Percentiles rank a stretch among this genome's conserved stretches.
Evolutionary conservation across 1,284 basidiomycete genomes (phyloP).

Genomic region (Pseudozyma pruni): DNA sequence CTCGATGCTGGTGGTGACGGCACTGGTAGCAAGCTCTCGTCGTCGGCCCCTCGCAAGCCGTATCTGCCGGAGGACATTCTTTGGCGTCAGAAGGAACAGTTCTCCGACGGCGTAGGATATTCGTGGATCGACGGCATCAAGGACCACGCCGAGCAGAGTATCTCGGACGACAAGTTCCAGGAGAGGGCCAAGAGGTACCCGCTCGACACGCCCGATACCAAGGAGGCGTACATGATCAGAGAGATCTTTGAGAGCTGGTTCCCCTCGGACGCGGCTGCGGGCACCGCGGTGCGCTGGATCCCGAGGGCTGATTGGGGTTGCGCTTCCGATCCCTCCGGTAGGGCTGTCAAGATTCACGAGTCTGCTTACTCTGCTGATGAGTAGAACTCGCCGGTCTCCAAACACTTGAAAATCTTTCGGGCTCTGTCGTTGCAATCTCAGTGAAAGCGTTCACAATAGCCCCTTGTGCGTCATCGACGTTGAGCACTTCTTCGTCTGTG

Average conservation of each 20-base stretch:
- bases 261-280: constrained; percentile 85
- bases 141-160: constrained; percentile 79
- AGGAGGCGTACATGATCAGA: constrained; percentile 95
- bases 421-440: too few relatives aligned
- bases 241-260: constrained; percentile 84
- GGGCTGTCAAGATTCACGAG: constrained; percentile 94
- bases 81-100: constrained; percentile 99
- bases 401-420: too few relatives aligned
- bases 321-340: constrained; percentile 89
- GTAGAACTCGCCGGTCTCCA: too few relatives aligned
- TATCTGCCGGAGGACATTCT: constrained; percentile 94
- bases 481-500: too few relatives aligned
- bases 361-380: constrained; percentile 76
- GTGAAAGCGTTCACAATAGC: too few relatives aligned
- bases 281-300: constrained; percentile 78
- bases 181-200: constrained; percentile 82
- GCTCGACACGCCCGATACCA: constrained; percentile 88
- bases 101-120: constrained; percentile 99
- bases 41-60: constrained; percentile 68
- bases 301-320: constrained; percentile 93
- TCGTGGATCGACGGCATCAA: constrained; percentile 99
- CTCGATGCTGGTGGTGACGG: constrained; percentile 72
- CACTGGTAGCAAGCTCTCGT: constrained; percentile 22
- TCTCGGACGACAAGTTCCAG: constrained; percentile 85
- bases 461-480: too few relatives aligned